These are phyloP conservation scores for Apostasia ramifera DNA, from an alignment of 106 monocot genomes.

Conservation along the genomic window DNA sequence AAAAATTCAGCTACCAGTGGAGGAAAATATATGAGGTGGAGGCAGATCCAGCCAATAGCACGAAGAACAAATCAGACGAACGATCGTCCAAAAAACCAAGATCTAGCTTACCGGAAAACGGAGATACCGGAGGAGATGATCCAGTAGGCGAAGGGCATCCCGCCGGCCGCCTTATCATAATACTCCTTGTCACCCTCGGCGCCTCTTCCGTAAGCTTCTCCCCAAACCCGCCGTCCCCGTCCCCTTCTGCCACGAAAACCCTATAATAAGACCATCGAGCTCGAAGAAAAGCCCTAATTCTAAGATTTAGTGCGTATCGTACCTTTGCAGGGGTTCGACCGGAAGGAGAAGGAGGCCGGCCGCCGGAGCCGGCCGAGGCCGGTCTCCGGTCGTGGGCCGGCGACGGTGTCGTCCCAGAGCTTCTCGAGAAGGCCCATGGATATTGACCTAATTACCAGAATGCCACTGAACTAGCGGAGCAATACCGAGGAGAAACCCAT, in stretches of 20 bases:
- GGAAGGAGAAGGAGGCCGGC: conserved; percentile 27
- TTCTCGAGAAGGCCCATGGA: conserved; percentile 64
- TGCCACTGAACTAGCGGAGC: neutral
- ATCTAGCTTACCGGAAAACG: conserved; percentile 52
- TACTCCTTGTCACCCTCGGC: conserved; percentile 78
- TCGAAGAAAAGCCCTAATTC: neutral
- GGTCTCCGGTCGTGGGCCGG: conserved; percentile 54
- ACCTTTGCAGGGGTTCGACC: conserved; percentile 31
- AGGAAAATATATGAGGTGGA: no score
- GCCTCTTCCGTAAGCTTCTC: conserved; percentile 10
- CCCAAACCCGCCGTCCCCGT: neutral
- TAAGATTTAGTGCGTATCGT: neutral
- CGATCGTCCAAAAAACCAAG: neutral
- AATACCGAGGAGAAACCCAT: no score
- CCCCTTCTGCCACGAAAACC: conserved; percentile 12
- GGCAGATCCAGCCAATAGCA: no score
- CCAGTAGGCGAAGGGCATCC: conserved; percentile 58
- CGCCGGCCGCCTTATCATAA: conserved; percentile 84
- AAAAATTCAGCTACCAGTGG: no score
- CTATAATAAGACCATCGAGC: neutral
- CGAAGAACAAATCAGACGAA: neutral
- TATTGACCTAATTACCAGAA: neutral
- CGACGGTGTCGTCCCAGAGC: conserved; percentile 78
- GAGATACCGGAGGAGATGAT: conserved; percentile 66
- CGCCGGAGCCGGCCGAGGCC: conserved; percentile 47